Base-by-base conservation (phyloP, 176 grass and related monocot genomes). In the Juncus effusus region DNA sequence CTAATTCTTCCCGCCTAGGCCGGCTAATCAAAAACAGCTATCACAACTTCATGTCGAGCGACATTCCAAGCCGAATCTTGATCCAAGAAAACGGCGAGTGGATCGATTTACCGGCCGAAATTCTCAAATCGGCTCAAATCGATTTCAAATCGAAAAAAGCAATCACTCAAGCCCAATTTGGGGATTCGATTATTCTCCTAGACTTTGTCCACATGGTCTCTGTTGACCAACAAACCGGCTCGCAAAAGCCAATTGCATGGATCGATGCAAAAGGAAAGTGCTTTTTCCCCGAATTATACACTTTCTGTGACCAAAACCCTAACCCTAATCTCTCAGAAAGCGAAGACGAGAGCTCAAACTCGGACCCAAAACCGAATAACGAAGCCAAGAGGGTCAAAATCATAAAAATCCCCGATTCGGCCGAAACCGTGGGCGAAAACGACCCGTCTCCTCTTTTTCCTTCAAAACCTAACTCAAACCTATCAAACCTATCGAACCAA, bases 181-280 rank as follows among this genome's bases (percentile, higher is more conserved):
- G 77, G 67, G 69, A 62, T 74, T 72, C 84, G 16, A 62, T 83
- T 13, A 70, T 83, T 54, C 81, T 99, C 65, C 75, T 99, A 50
- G 95, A 99, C 63, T 99, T 99, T 58, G 83, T 86, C 3, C 78
- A 87, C 67, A 93, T 99, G 94, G 70, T 87, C 16, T 87, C 75
- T 50, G 55, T 89, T 38, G 72, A 86, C 52, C 68, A 59, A 1
- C 77, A 74, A 81, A 84, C 82, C 7, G 94, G 85, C 14, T 42
- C 81, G 36, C 79, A 86, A 52, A 99, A 71, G 36, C 88, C 88
- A 0, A 75, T 99, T 59, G 94, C 83, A 71, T 99, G 94, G 94
- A 84, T 93, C 72, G 94, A 93, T 80, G 80, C 77, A 36, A 74
- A 78, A 66, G 85, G 64, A 55, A 93, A 84, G 73, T 56, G 42